Base-by-base conservation (phyloP, 805 yeast species). In the Dipodascus albidus region DNA sequence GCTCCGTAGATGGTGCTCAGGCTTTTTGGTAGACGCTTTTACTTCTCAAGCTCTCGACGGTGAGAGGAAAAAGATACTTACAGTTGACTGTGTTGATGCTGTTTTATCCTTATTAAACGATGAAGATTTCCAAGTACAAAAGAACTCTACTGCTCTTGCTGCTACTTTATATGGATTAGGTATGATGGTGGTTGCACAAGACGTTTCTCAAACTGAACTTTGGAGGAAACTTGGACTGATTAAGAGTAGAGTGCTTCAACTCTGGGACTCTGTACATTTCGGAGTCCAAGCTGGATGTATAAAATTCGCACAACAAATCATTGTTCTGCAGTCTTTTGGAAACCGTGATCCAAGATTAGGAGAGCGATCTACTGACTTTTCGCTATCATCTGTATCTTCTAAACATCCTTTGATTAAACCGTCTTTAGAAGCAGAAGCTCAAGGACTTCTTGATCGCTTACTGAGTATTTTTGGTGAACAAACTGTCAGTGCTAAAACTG, bases 221-320 rank as follows among this genome's bases (percentile, higher is more conserved):
- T 88, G 95, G 95, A 64, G 69, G 23, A 72, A 74, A 49, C 61
- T 86, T 56, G 65, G 71, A 15, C 74, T 72, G 3, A 67, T 90
- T 60, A 87, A 85, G 67, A 70, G 71, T 27, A 70, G 70, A 33
- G 71, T 87, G n/a, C 65, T 85, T n/a, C 67, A 73, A 8, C 75
- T 80, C 54, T 87, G 87, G 81, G 77, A 74, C 21, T 57, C 61
- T 20, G 22, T 58, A 3, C 65, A 65, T 53, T 70, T 68, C 21
- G 86, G 84, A 14, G 70, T 81, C 49, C 81, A 78, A 65, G 69
- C 85, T n/a, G 82, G 90, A 24, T 72, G 84, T n/a, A 71, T 83
- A 52, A 87, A 85, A 67, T 81, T 90, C 55, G 77, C 87, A 9
- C 80, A 80, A n/a, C 75, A 75, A 53, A 67, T 82, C 2, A 73